phyloP scores from a whole-genome alignment of 345 rosid genomes.

The Linum usitatissimum region DNA sequence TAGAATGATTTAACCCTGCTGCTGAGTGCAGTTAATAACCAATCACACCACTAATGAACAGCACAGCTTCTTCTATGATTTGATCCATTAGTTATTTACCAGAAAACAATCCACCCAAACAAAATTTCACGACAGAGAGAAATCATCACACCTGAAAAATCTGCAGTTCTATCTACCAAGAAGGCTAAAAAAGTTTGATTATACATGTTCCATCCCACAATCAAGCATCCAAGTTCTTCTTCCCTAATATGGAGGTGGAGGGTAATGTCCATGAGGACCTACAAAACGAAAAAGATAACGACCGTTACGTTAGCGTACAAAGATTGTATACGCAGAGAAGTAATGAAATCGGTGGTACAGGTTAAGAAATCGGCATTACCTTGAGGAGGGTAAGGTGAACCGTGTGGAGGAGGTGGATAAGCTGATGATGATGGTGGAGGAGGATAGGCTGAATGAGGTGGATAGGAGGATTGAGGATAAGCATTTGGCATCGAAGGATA shows the following conservation, averaged over 20 bases:
- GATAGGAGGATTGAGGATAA: slow-evolving; percentile 17
- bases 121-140: not conserved
- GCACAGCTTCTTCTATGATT: not conserved
- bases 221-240: not conserved
- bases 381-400: slow-evolving; percentile 44
- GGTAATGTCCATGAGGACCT: slow-evolving; percentile 54
- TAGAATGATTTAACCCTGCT: not conserved
- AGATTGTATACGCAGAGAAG: not conserved
- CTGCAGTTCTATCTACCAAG: not conserved
- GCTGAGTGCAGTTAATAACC: not conserved
- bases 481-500: slow-evolving; percentile 17
- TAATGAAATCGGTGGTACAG: not conserved
- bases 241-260: slow-evolving; percentile 47
- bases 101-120: not conserved
- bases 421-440: slow-evolving; percentile 10
- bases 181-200: not conserved
- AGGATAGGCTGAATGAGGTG: slow-evolving; percentile 21
- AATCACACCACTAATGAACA: not conserved
- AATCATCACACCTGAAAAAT: not conserved
- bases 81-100: not conserved
- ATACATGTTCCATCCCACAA: not conserved
- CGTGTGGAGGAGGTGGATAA: slow-evolving; percentile 24
- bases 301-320: not conserved
- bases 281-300: slow-evolving; percentile 3
- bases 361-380: slow-evolving; percentile 19